These are phyloP conservation scores for Calocybe gambosa DNA, from an alignment of 1,284 basidiomycete genomes.

Conservation along the genomic window DNA sequence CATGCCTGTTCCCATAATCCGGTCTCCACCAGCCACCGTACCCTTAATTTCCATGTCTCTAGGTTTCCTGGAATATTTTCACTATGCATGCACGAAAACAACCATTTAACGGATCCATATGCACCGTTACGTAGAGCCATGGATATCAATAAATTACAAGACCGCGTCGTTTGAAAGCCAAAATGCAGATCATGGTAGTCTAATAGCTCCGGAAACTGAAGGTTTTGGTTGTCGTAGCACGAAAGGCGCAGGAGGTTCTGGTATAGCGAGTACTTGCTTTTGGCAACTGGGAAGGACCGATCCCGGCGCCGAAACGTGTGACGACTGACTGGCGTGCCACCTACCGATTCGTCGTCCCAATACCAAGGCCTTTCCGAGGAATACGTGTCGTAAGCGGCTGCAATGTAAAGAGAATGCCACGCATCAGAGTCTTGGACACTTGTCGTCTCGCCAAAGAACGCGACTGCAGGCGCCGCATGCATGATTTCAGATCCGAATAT, in stretches of 20 bases:
- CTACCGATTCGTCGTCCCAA: slow-evolving; percentile 12
- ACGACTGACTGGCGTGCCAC: slow-evolving; percentile 10
- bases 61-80: slow-evolving; percentile 31
- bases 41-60: slow-evolving; percentile 42
- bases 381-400: background rate
- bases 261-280: slow-evolving; percentile 30
- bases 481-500: background rate
- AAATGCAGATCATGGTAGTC: slow-evolving; percentile 45
- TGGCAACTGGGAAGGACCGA: slow-evolving; percentile 10
- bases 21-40: slow-evolving; percentile 42
- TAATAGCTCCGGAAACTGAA: slow-evolving; percentile 33
- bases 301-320: background rate
- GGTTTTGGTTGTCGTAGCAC: slow-evolving; percentile 23
- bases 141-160: slow-evolving; percentile 49
- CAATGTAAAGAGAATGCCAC: background rate
- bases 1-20: slow-evolving; percentile 48
- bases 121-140: slow-evolving; percentile 38
- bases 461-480: slow-evolving; percentile 3
- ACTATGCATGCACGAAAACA: slow-evolving; percentile 36
- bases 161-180: slow-evolving; percentile 37
- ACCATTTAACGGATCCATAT: slow-evolving; percentile 34
- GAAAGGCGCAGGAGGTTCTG: slow-evolving; percentile 40
- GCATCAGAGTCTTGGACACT: slow-evolving; percentile 16
- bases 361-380: slow-evolving; percentile 1
- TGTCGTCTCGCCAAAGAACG: slow-evolving; percentile 19